A percentile compares a stretch with the other conserved stretches of the same genome.
Conservation (phyloP, 129 eudicot species). For the Cynara cardunculus region DNA sequence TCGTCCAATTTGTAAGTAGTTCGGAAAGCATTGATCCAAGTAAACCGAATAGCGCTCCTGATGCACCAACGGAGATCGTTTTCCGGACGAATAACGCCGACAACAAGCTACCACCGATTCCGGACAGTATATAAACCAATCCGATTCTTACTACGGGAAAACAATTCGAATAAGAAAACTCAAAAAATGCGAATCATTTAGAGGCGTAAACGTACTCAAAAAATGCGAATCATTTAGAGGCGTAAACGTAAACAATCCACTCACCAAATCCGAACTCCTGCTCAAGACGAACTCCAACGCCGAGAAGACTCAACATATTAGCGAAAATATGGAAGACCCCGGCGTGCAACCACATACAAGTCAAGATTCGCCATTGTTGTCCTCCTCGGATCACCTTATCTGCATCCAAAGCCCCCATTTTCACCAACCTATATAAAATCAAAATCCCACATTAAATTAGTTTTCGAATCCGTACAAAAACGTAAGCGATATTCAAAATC, state of each 20-base stretch:
- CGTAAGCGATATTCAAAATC: background rate
- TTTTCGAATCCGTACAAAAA: background rate
- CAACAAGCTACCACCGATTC: conserved; percentile 71
- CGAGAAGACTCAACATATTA: conserved; percentile 67
- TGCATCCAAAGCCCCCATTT: conserved; percentile 66
- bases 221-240: background rate
- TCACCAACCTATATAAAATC: conserved; percentile 42
- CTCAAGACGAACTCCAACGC: conserved; percentile 82
- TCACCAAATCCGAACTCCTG: conserved; percentile 82
- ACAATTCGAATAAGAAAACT: background rate
- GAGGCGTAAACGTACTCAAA: background rate
- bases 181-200: background rate
- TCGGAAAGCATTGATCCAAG: conserved; percentile 95
- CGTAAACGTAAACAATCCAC: background rate
- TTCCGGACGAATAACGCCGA: conserved; percentile 54
- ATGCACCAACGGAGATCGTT: conserved; percentile 83
- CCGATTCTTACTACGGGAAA: conserved; percentile 58
- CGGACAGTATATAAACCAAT: conserved; percentile 54
- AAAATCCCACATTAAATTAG: background rate
- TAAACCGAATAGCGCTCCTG: conserved; percentile 88
- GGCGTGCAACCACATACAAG: conserved; percentile 90
- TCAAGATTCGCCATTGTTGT: conserved; percentile 52
- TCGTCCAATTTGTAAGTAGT: conserved; percentile 77
- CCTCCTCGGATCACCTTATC: conserved; percentile 43
- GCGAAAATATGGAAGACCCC: conserved; percentile 71